phyloP scores from a whole-genome alignment of 768 basidiomycete species.

The Lentinula raphanica region DNA sequence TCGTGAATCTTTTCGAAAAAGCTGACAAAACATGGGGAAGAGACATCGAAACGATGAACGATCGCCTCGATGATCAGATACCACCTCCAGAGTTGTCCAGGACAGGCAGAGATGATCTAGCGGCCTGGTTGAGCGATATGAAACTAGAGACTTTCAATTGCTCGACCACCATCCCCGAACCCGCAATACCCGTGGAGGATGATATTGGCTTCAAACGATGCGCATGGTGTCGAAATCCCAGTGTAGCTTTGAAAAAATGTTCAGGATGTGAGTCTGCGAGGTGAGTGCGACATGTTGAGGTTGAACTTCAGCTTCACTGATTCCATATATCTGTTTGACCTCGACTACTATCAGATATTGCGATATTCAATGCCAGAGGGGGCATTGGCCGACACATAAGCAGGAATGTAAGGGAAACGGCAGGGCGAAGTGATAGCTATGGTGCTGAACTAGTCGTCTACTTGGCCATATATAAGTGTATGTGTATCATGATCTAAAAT shows the following conservation, averaged over 20 bases:
- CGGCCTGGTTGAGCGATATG: not conserved
- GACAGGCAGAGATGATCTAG: not conserved
- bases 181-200: no score
- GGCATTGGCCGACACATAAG: no score
- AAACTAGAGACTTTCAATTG: not conserved
- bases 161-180: not conserved
- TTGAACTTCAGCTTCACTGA: no score
- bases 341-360: no score
- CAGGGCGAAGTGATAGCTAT: no score
- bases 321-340: no score
- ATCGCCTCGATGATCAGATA: not conserved
- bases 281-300: constrained; percentile 22
- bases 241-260: constrained; percentile 51
- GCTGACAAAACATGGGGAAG: not conserved
- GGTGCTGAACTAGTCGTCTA: no score
- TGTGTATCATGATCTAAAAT: no score
- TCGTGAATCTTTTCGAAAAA: not conserved
- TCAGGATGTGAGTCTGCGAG: constrained; percentile 36
- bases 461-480: no score
- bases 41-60: not conserved
- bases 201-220: no score
- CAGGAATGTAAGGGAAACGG: no score
- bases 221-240: constrained; percentile 62
- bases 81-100: not conserved
- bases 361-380: no score